Percentiles rank a stretch among this genome's conserved stretches.
These are phyloP conservation scores for Pseudomonodictys pantanalensis DNA, from an alignment of 495 filamentous ascomycete species.

Conservation along the genomic window DNA sequence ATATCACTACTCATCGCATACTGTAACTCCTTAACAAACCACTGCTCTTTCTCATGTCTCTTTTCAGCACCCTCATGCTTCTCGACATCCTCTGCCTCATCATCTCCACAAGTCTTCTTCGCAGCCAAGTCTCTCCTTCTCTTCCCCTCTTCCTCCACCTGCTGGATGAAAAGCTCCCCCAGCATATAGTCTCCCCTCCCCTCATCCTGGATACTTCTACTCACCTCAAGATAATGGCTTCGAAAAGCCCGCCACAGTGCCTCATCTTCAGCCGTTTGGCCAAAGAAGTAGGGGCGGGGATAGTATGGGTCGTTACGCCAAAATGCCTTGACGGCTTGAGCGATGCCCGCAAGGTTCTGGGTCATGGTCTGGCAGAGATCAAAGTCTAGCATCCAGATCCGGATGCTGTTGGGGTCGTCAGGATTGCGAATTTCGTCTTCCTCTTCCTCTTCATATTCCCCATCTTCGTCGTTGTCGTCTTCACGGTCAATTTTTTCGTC, in stretches of 20 bases:
- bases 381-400: conserved; percentile 34
- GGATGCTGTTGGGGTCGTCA: not conserved
- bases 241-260: not conserved
- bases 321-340: conserved; percentile 26
- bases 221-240: not conserved
- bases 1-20: no score
- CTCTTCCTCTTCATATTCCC: no score
- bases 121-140: no score
- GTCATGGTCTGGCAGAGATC: conserved; percentile 21
- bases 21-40: no score
- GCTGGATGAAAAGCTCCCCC: no score
- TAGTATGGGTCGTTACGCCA: conserved; percentile 33
- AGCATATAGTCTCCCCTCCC: no score
- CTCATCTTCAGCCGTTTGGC: not conserved
- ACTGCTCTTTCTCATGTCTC: no score
- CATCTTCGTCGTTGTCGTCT: not conserved
- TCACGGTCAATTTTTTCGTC: not conserved
- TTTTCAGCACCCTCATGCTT: no score
- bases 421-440: not conserved
- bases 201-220: not conserved
- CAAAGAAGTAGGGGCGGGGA: conserved; percentile 15
- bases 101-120: no score
- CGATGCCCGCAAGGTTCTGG: conserved; percentile 21
- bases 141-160: no score
- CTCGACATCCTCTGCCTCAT: no score